A percentile compares a stretch with the other conserved stretches of the same genome.
Conservation (phyloP, 352 stramenopile species). For the Phytophthora tentaculata region DNA sequence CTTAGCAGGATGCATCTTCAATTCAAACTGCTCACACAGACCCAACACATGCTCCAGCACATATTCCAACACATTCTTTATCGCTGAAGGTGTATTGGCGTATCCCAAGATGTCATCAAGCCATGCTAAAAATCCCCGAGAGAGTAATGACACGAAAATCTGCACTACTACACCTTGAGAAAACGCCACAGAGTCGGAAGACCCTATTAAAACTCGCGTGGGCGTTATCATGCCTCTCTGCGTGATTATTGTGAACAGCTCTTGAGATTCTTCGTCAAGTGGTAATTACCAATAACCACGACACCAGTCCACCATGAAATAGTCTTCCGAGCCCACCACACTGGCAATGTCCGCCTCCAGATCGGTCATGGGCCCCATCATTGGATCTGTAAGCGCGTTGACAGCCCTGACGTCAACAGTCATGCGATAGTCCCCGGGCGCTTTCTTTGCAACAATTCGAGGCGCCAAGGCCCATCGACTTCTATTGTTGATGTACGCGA, state of each 20-base stretch:
- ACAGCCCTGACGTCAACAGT: constrained; percentile 1
- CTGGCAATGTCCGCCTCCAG: constrained; percentile 1
- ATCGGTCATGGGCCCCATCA: constrained; percentile 14
- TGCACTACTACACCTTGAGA: constrained; percentile 6
- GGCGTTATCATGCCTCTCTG: constrained; percentile 11
- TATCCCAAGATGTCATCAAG: constrained; percentile 16
- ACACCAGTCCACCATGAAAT: constrained; percentile 10
- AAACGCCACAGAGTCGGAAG: constrained; percentile 6
- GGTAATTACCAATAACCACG: constrained; percentile 17
- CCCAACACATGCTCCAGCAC: background rate
- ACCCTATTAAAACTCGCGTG: constrained; percentile 11
- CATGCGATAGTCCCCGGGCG: background rate
- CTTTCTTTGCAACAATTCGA: constrained; percentile 9
- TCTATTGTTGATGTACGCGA: background rate
- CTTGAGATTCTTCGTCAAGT: constrained; percentile 9
- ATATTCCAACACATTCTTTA: background rate
- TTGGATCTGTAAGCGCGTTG: constrained; percentile 2
- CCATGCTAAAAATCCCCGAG: constrained; percentile 2
- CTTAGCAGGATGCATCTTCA: constrained; percentile 13
- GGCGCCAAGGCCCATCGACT: constrained; percentile 9
- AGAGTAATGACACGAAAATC: constrained; percentile 3
- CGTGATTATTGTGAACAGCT: constrained; percentile 19
- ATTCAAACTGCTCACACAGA: background rate
- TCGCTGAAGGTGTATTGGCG: background rate
- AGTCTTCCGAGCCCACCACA: background rate